Evolutionary conservation across 257 asterid species (phyloP), one percentile per base, ranked within the genome.

Genomic region (Rhazya stricta): DNA sequence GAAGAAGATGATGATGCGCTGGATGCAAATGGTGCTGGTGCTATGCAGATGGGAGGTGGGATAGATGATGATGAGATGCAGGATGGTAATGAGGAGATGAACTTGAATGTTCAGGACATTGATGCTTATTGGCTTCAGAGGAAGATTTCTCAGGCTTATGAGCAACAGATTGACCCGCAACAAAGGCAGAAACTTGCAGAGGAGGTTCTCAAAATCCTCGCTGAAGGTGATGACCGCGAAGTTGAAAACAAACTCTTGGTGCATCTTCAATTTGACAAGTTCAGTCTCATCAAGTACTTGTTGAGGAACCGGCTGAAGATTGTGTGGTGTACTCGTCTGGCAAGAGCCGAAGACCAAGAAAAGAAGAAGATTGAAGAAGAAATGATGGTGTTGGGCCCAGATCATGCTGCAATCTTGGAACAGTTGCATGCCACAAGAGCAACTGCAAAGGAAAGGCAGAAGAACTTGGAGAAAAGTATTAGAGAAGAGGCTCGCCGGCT

Each of bases 101-200:
- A 84, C 46, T 76, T 84, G 83, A 84, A 81, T 84, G 87, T 84
- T 70, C 87, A 84, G 80, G 87, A 84, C 62, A 81, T 84, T 46
- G 87, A 84, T 79, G 87, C 87, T 58, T 84, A 84, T 66, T 84
- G 87, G 87, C 85, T 84, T 73, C 87, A 84, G 48, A 78, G 87
- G 73, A 84, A 84, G 80, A 84, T 84, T 68, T 81, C 87, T 2
- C 85, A 84, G 69, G 87, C 87, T 73, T 81, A 84, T 73, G 87
- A 76, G 39, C 83, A 76, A 46, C 84, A 83, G 77, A 84, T 84
- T 30, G 87, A 84, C 71, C 83, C 87, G 5, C 87, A 84, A 58
- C 83, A 84, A 42, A 81, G 87, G 78, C 87, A 84, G 74, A 76
- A 78, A 69, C 80, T 84, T 43, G 87, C 87, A 13, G 87, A 84